phyloP scores from a whole-genome alignment of 139 green algal species.

The Chlorella sp. region DNA sequence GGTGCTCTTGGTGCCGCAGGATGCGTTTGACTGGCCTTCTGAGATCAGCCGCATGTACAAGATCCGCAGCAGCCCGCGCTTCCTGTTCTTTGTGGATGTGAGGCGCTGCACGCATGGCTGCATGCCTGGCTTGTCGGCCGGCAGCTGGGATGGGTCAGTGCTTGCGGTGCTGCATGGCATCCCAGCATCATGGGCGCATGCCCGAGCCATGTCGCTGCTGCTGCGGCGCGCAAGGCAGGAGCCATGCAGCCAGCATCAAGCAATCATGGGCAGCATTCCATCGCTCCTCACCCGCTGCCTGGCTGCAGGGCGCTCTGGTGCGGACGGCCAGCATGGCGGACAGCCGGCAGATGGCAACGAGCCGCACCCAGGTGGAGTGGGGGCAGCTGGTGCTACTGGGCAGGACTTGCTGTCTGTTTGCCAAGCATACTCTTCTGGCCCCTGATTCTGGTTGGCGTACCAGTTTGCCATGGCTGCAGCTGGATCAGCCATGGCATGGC shows the following conservation, averaged over 20 bases:
- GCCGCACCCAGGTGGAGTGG: neutral
- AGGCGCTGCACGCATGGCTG: neutral
- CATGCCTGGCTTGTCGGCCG: too few species aligned
- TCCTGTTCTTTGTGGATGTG: constrained; percentile 57
- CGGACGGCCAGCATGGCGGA: constrained; percentile 8
- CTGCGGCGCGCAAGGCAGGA: too few species aligned
- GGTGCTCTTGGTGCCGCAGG: neutral
- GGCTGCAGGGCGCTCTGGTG: constrained; percentile 18
- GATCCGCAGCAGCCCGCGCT: constrained; percentile 35
- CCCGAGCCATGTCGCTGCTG: too few species aligned
- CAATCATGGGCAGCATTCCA: too few species aligned
- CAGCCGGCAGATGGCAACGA: constrained; percentile 16
- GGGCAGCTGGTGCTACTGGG: neutral
- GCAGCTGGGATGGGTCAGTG: too few species aligned
- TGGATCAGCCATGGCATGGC: neutral
- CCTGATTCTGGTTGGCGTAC: too few species aligned
- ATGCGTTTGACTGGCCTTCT: constrained; percentile 46
- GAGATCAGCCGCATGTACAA: constrained; percentile 47
- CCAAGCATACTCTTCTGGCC: too few species aligned
- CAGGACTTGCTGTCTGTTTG: too few species aligned
- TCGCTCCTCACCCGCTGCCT: too few species aligned
- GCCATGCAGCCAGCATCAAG: too few species aligned
- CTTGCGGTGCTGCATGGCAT: too few species aligned
- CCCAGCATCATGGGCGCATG: too few species aligned
- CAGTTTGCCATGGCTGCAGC: neutral